Base-by-base conservation (phyloP, 2,329 filamentous ascomycete species). In the Aspergillus ruber region DNA sequence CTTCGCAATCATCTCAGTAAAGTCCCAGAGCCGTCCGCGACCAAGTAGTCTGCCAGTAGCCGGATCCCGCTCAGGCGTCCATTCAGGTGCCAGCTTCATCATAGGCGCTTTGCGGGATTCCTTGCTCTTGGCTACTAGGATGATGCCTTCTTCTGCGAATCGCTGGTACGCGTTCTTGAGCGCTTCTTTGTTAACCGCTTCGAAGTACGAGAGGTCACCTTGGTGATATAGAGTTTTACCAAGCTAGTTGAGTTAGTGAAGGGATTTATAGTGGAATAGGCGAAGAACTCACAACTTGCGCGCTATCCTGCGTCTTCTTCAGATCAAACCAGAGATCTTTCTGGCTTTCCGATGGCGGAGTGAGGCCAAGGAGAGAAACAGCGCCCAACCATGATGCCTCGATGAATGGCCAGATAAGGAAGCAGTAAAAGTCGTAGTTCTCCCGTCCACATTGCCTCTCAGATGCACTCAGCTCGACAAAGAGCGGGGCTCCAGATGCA, bases 341-440 rank as follows among this genome's bases (percentile, higher is more conserved):
- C n/a, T 75, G 72, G 50, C 61, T 61, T 49, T 77, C 71, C 0
- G 68, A 61, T 3, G 88, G 89, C 1, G 90, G 90, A 0, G 88
- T 85, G 12, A 97, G 77, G 40, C 91, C 90, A 74, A 95, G 85
- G 0, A 97, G 75, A 0, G 87, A 89, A 0, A 97, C 85, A 0
- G 90, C 86, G 9, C 89, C 90, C 1, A 98, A 79, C 93, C 93
- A 98, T 45, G 81, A 85, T 0, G 90, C 86, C 68, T 98, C 93
- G 56, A 97, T 90, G 58, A 98, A 98, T 0, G 93, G 93, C 93
- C 93, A 98, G 53, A 98, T 89, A 17, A 98, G 73, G 76, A 97
- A 98, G 71, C 91, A 97, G 71, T 97, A 97, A 69, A 98, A 98
- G 64, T 98, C 93, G 61, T 87, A 98, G 60, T 96, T 97, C 68